These are phyloP conservation scores for Endoconidiophora laricicola DNA, from an alignment of 2,329 filamentous ascomycete genomes.

Conservation along the genomic window DNA sequence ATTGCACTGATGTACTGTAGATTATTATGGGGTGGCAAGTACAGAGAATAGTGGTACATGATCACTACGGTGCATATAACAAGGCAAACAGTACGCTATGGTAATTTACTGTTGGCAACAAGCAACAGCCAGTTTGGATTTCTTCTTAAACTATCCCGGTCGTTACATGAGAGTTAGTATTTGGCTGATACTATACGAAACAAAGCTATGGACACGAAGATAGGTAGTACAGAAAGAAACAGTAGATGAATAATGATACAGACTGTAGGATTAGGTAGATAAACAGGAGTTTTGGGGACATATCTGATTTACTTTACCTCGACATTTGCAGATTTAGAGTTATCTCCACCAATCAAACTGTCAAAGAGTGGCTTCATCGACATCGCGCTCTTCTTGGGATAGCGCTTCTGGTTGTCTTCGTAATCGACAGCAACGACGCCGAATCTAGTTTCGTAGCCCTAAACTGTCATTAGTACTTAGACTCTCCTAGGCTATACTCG, in stretches of 20 bases:
- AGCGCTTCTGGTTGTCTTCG: slow-evolving; percentile 57
- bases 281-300: neutral
- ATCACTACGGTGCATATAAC: no score
- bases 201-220: neutral
- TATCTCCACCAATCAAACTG: slow-evolving; percentile 45
- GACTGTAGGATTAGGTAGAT: neutral
- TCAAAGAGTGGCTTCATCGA: slow-evolving; percentile 56
- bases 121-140: no score
- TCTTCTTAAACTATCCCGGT: no score
- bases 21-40: no score
- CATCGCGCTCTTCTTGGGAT: slow-evolving; percentile 70
- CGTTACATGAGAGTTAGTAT: no score
- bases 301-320: neutral
- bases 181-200: no score
- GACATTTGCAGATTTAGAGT: neutral
- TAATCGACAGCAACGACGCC: slow-evolving; percentile 77
- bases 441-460: slow-evolving; percentile 60
- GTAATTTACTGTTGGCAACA: no score
- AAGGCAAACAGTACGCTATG: no score
- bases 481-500: slow-evolving; percentile 67
- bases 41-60: no score
- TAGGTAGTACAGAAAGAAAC: neutral
- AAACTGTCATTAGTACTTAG: slow-evolving; percentile 24
- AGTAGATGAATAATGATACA: neutral
- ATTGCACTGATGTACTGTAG: no score